Evolutionary conservation across 2,329 filamentous ascomycete genomes (phyloP), one percentile per base, ranked within the genome.

Genomic region (Corinectria fuckeliana): DNA sequence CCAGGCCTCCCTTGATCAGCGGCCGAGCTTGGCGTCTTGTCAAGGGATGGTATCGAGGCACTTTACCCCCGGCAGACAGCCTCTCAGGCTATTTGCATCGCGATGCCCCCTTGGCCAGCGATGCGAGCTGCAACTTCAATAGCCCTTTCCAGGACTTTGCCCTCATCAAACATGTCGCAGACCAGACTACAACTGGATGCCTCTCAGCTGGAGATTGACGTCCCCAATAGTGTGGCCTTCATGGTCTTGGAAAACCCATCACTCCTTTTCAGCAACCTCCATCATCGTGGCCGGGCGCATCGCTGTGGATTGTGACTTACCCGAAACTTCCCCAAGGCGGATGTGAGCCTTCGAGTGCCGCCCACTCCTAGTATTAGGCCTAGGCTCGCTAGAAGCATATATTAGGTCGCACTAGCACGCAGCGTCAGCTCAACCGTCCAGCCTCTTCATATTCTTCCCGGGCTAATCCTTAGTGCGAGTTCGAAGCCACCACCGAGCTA

Each of bases 401-500:
- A 78, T 75, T 47, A 77, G 67, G 56, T 76, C 73, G 51, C 72
- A 76, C 72, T 76, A 52, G 8, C 25, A 38, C 58, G 32, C 9
- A 50, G 14, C 10, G 32, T 18, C 8, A 10, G 8, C 6, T 34
- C 18, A 13, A 2, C 20, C n/a, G 9, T 11, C 25, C 8, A 5
- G 4, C 23, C 2, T 23, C 4, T 21, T 39, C 16, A 3, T 36
- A 45, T 6, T 28, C 34, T 28, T 6, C 18, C 10, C 23, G 44
- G 38, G 32, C 63, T 66, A 67, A 80, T 76, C 58, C 76, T 76
- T 20, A 82, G 70, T 2, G 77, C 78, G 50, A 82, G 67, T 60
- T 82, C 80, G 7, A 59, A 81, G 2, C 80, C 80, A 4, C 79
- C 78, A 38, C 79, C 79, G 21, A 82, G 73, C 76, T 80, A 47